Base-by-base conservation (phyloP, 176 grass and related monocot genomes). In the Oryza glaberrima region DNA sequence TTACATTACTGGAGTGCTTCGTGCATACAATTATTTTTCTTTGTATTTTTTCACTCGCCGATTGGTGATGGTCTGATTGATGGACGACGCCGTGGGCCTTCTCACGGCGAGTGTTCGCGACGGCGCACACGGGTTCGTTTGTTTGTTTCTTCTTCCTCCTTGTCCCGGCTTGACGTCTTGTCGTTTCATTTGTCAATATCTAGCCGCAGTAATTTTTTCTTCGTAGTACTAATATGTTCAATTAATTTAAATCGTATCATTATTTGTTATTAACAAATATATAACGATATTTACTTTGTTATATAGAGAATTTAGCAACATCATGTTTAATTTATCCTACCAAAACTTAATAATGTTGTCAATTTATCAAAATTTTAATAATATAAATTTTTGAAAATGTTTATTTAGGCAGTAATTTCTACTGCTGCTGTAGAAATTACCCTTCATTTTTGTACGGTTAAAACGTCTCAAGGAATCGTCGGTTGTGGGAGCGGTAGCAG, bases 101-200 rank as follows among this genome's bases (percentile, higher is more conserved):
- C 83, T 73, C 83, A 83, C 72, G 88, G 78, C 83, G 83, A 70
- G 72, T 9, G 6, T 15, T 73, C 44, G 78, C 26, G 78, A 15
- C 83, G 54, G 51, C 48, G 49, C 71, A 7, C 43, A 10, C 52
- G 56, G 32, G 72, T 25, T 65, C 74, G 71, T 65, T 80, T 47
- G 2, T 38, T 69, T 48, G 3, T 9, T 38, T 12, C 38, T 3
- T 32, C 3, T 35, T 15, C 52, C 44, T n/a, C 1, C 25, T 9
- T 58, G 25, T 69, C 61, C 49, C 54, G 19, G 54, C 19, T 20
- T n/a, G 54, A 6, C 54, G 54, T 58, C 54, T 58, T 58, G 54
- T 58, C 54, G 19, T n/a, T 6, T 58, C 54, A 58, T 58, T 9
- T 44, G 36, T 71, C 69, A 51, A 36, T 82, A 72, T 43, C 4